Conservation (phyloP, 2,329 filamentous ascomycete species). For the Colletotrichum somersetense region DNA sequence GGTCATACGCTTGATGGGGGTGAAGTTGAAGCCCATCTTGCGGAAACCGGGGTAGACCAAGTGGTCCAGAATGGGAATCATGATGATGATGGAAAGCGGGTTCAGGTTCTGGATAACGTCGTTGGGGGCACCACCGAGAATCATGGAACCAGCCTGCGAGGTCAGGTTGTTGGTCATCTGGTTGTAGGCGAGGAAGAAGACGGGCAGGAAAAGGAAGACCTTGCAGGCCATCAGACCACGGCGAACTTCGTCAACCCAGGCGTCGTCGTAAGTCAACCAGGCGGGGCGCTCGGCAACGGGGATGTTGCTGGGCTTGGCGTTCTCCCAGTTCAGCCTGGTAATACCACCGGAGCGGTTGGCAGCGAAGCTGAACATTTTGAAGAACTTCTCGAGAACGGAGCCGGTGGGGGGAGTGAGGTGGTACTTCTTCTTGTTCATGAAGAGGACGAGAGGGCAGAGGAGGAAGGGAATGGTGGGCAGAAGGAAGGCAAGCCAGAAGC, state of each 20-base stretch:
- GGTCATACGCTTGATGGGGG: slow-evolving; percentile 81
- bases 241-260: slow-evolving; percentile 83
- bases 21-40: slow-evolving; percentile 74
- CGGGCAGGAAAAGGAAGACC: slow-evolving; percentile 78
- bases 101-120: slow-evolving; percentile 83
- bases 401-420: slow-evolving; percentile 75
- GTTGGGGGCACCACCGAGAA: slow-evolving; percentile 79
- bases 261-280: slow-evolving; percentile 88
- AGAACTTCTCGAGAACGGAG: slow-evolving; percentile 77
- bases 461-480: slow-evolving; percentile 76
- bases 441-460: slow-evolving; percentile 71
- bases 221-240: slow-evolving; percentile 78
- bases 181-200: slow-evolving; percentile 71
- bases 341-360: slow-evolving; percentile 73
- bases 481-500: slow-evolving; percentile 79
- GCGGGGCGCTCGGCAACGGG: slow-evolving; percentile 66
- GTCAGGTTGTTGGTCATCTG: slow-evolving; percentile 72
- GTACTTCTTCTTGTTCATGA: slow-evolving; percentile 72
- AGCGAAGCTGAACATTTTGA: slow-evolving; percentile 70
- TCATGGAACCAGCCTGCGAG: slow-evolving; percentile 75
- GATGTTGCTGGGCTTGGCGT: slow-evolving; percentile 75
- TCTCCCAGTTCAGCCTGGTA: slow-evolving; percentile 76
- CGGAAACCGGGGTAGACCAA: slow-evolving; percentile 78
- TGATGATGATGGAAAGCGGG: slow-evolving; percentile 79
- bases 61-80: slow-evolving; percentile 78